Conservation (phyloP, 495 filamentous ascomycete genomes). For the Tuber indicum region DNA sequence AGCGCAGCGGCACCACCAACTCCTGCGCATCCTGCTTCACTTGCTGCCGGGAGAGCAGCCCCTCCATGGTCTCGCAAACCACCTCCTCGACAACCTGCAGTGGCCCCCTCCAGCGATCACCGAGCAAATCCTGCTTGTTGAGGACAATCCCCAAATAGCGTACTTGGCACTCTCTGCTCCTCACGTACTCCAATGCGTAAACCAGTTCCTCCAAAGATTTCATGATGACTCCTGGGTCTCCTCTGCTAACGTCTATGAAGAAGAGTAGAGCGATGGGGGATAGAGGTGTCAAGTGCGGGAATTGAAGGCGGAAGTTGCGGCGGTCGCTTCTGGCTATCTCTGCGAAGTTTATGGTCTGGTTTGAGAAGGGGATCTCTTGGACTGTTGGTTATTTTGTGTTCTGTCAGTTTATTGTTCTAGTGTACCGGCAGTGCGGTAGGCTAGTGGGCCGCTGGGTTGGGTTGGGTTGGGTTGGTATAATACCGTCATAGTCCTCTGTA, state of each 20-base stretch:
- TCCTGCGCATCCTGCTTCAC: conserved; percentile 13
- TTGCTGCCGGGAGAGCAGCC: neutral
- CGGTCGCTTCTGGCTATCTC: conserved; percentile 35
- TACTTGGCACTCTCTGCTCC: conserved; percentile 19
- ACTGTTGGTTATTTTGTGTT: conserved; percentile 11
- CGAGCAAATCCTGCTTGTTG: conserved; percentile 34
- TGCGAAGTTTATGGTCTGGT: conserved; percentile 32
- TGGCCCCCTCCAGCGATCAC: conserved; percentile 1
- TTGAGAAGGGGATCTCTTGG: conserved; percentile 30
- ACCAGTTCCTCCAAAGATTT: conserved; percentile 30
- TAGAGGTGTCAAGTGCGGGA: conserved; percentile 20
- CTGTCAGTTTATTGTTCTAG: conserved; percentile 10
- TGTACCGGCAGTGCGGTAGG: neutral
- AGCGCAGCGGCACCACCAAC: conserved; percentile 15
- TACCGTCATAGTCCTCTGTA: conserved; percentile 28
- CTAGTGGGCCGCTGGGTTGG: neutral
- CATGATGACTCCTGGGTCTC: conserved; percentile 13
- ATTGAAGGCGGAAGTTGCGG: conserved; percentile 36
- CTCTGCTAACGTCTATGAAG: conserved; percentile 29
- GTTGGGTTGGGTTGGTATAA: neutral
- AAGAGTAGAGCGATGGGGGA: conserved; percentile 29
- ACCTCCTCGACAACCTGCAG: conserved; percentile 20
- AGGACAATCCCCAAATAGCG: conserved; percentile 35
- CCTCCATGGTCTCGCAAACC: conserved; percentile 26
- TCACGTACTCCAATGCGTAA: conserved; percentile 30